Evolutionary conservation across 1,139 yeast species (phyloP), one percentile per base, ranked within the genome.

Genomic region (Protomyces pachydermus): DNA sequence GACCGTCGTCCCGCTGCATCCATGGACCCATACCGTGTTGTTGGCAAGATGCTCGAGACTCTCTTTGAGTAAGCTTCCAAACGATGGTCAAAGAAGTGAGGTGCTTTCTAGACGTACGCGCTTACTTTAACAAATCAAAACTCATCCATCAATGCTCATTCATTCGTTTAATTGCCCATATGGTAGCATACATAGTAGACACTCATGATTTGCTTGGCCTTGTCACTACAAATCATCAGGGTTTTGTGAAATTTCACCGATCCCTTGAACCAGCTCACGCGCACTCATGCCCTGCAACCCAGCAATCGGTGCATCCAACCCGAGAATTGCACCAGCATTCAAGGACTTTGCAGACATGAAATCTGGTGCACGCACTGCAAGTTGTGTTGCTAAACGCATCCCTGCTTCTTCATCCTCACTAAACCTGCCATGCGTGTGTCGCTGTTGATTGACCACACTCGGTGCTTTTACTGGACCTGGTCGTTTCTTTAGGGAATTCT

Each of bases 1-100:
- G 98, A 93, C 81, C 90, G 98, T 84, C 91, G 98, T 82, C 98
- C 67, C 14, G 98, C 98, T 71, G 91, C 98, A 69, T 93, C 93
- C 86, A 93, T 93, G 74, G 62, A 58, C 46, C 62, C 62, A 10
- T 58, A 58, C 62, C 56, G 62, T 38, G 62, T 58, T 5, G 98
- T 68, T 66, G 98, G 98, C 82, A 91, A 93, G 75, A 89, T 93
- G 87, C 88, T 88, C 73, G 98, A 93, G 83, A 91, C 98, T 73
- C 86, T 93, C 71, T 88, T 95, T 78, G 98, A 58, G 52, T 58
- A 58, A 20, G 16, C 20, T 20, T 28, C 0, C 8, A 28, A 28
- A 3, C 1, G 32, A 28, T 28, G 23, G 23, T 3, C 23, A 37
- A 37, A 38, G 42, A 38, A 14, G 42, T 38, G 42, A 3, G 32